A percentile compares a stretch with the other conserved stretches of the same genome.
phyloP scores from a whole-genome alignment of 768 basidiomycete genomes.

The Lactarius tabidus region DNA sequence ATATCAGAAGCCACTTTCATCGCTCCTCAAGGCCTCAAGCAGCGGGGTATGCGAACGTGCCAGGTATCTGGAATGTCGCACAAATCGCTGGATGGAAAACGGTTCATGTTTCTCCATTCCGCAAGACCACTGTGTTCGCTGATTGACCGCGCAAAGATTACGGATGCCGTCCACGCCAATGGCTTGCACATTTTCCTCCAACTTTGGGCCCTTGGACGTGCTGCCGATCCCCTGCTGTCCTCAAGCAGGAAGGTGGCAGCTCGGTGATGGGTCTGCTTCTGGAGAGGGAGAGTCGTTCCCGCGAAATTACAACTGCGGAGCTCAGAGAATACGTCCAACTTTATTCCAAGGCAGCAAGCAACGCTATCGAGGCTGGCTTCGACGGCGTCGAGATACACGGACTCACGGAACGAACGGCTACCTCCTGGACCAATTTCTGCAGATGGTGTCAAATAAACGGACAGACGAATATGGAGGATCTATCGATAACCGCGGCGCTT shows the following conservation, averaged over 20 bases:
- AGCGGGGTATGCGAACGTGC: not conserved
- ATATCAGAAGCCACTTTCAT: no score
- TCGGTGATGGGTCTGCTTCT: no score
- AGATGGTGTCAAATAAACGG: not conserved
- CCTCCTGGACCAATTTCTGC: not conserved
- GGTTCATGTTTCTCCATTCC: not conserved
- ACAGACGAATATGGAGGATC: not conserved
- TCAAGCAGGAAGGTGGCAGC: no score
- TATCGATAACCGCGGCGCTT: not conserved
- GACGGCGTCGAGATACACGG: no score
- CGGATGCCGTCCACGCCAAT: not conserved
- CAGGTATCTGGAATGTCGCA: not conserved
- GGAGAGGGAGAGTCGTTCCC: not conserved
- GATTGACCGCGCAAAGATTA: not conserved
- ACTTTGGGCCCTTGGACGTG: no score
- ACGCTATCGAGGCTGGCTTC: no score
- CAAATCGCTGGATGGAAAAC: not conserved
- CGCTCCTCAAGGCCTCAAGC: no score
- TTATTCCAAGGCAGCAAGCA: no score
- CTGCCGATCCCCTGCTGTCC: no score
- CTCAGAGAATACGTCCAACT: no score
- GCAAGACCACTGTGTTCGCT: not conserved
- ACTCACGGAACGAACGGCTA: no score
- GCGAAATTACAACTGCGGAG: not conserved
- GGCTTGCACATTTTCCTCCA: not conserved